Evolutionary conservation across 441 rosid species (phyloP), one percentile per base, ranked within the genome.

Genomic region (Gossypium lobatum): DNA sequence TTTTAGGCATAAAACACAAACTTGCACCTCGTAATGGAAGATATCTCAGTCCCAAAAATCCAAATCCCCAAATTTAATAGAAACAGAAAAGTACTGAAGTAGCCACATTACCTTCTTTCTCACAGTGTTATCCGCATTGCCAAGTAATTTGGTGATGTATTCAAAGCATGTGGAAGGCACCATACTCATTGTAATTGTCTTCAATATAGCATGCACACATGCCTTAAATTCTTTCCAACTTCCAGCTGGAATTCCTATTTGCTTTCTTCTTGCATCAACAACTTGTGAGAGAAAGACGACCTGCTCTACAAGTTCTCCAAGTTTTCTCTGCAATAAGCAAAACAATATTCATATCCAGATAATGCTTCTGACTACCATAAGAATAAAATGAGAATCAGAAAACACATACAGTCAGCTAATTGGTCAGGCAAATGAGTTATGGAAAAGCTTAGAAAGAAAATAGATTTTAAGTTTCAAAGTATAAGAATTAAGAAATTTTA

Each of bases 261-360:
- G 80, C 80, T 85, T 92, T 82, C 79, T 84, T 71, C 79, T 81
- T 18, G 75, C 75, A 77, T 92, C 93, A 52, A 80, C 71, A 71
- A 80, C 71, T 83, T 88, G 93, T 55, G 79, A 77, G 74, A 87
- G 80, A 77, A 66, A 63, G 78, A 92, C 89, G 81, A 87, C 83
- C 73, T 87, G 89, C 85, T 84, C 90, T 97, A 96, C 81, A 52
- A 96, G 87, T 78, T 90, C 90, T 79, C 85, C 83, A 23, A 96
- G 93, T 73, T 81, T 87, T 72, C 77, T 80, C 99, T 96, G 90
- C 62, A 74, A 82, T 63, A 6, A 8, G 76, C 54, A 66, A 76
- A 76, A 53, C 16, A 71, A 17, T 6, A 54, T 31, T 70, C 50
- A 17, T 31, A 31, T 70, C 65, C 4, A 18, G 18, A 28, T 52